These are phyloP conservation scores for Hirschioporus abietinus DNA, from an alignment of 768 basidiomycete genomes.

Conservation along the genomic window DNA sequence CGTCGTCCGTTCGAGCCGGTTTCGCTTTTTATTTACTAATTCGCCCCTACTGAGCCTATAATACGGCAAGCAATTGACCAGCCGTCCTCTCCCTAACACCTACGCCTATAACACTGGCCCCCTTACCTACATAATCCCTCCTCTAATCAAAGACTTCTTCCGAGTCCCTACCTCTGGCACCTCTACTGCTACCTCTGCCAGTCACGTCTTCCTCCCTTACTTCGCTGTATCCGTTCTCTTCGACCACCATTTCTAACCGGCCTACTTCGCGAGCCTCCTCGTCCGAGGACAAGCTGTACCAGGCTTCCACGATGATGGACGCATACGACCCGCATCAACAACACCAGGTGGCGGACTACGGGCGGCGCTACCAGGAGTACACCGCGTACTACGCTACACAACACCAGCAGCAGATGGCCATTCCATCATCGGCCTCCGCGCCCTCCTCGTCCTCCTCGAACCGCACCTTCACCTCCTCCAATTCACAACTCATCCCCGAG, in stretches of 20 bases:
- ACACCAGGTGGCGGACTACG: not conserved
- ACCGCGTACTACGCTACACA: not conserved
- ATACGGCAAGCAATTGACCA: not conserved
- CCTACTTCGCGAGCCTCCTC: not conserved
- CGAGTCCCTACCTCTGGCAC: not conserved
- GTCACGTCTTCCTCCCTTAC: not conserved
- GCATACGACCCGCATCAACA: not conserved
- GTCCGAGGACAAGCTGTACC: not conserved
- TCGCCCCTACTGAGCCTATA: not conserved
- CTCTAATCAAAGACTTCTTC: not conserved
- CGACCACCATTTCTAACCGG: not conserved
- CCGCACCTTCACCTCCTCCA: not conserved
- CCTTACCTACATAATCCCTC: not conserved
- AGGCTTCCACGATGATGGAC: not conserved
- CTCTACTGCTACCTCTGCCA: not conserved
- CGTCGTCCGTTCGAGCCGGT: not conserved
- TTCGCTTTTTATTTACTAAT: slow-evolving; percentile 1
- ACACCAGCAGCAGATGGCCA: not conserved
- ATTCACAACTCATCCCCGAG: not conserved
- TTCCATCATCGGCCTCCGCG: not conserved
- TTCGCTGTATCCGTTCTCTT: not conserved
- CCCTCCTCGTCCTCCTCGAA: not conserved
- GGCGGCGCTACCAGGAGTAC: not conserved
- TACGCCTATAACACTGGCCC: not conserved
- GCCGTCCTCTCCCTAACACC: not conserved